Evolutionary conservation across 495 filamentous ascomycete species (phyloP), one percentile per base, ranked within the genome.

Genomic region (Parathielavia hyrcaniae): DNA sequence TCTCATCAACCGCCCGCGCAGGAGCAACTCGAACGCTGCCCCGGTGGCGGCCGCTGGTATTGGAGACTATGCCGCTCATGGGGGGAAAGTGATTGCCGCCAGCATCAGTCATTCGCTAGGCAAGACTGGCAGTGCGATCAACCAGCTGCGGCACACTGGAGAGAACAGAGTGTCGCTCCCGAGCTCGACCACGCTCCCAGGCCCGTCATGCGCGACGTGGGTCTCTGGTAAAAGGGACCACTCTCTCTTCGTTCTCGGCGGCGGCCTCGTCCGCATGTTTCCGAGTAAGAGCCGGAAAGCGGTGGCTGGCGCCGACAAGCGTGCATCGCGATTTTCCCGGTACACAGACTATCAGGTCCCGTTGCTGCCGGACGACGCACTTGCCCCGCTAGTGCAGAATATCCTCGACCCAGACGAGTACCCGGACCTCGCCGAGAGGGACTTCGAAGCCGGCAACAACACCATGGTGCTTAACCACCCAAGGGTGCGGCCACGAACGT

Each of bases 71-170:
- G 83, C 86, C 72, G 63, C 83, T 69, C 68, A 88, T 76, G 83
- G 89, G 50, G 85, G 87, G 9, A 90, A 89, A 61, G 87, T 85
- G 9, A 83, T 96, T 45, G 89, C 88, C 45, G 86, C 86, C 16
- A 86, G 90, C 14, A 82, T 95, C 36, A 89, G 86, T 62, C 86
- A 89, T 70, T 93, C 90, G 20, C 79, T 93, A 61, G 87, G 88
- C 40, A 90, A 86, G 55, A 88, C 89, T 5, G 86, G 86, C 30
- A 88, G 82, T 34, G 89, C 86, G 12, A 85, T 91, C 56, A 86
- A 81, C 60, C 87, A 87, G 40, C 76, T 96, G 40, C 85, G 90
- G 39, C 89, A 93, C 67, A 83, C 84, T 1, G 88, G 88, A 10
- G 90, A 93, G 65, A 93, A 92, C 65, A 85, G 88, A 44, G 78